Evolutionary conservation across 2,329 filamentous ascomycete species (phyloP).

Genomic region (Cladophialophora yegresii): DNA sequence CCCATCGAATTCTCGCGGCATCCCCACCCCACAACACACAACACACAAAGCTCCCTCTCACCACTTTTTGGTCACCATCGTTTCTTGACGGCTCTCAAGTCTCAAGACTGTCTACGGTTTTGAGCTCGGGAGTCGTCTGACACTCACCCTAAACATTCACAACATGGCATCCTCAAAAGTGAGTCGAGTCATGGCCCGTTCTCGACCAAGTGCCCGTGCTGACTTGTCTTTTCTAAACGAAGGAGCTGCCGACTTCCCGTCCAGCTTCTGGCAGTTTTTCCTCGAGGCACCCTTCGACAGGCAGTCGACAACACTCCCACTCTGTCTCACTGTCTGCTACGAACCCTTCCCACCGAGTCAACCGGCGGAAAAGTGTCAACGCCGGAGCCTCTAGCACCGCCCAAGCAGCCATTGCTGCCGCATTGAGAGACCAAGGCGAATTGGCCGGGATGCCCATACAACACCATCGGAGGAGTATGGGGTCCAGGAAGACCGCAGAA

Average conservation of each 20-base stretch:
- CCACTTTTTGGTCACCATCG: constrained; percentile 21
- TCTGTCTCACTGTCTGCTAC: constrained; percentile 75
- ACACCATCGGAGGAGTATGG: constrained; percentile 64
- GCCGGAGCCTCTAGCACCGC: constrained; percentile 74
- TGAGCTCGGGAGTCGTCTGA: constrained; percentile 35
- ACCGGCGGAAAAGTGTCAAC: constrained; percentile 88
- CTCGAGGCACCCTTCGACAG: constrained; percentile 33
- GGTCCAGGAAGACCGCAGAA: constrained; percentile 58
- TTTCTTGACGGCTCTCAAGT: constrained; percentile 35
- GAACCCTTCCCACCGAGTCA: constrained; percentile 81
- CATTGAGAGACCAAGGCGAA: constrained; percentile 66
- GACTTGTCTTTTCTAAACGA: constrained; percentile 31
- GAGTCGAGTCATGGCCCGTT: constrained; percentile 21
- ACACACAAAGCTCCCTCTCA: constrained; percentile 15
- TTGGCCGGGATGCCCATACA: constrained; percentile 59
- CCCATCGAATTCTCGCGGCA: constrained; percentile 13
- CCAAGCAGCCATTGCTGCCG: constrained; percentile 67
- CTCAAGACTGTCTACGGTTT: constrained; percentile 30
- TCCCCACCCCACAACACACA: constrained; percentile 27
- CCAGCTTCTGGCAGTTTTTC: constrained; percentile 37
- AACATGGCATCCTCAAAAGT: constrained; percentile 34
- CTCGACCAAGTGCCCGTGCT: constrained; percentile 30
- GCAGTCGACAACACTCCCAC: constrained; percentile 64
- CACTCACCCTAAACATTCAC: constrained; percentile 6
- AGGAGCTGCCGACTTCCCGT: constrained; percentile 36